phyloP scores from a whole-genome alignment of 2,329 filamentous ascomycete species.

The Epichloe coenophiala region DNA sequence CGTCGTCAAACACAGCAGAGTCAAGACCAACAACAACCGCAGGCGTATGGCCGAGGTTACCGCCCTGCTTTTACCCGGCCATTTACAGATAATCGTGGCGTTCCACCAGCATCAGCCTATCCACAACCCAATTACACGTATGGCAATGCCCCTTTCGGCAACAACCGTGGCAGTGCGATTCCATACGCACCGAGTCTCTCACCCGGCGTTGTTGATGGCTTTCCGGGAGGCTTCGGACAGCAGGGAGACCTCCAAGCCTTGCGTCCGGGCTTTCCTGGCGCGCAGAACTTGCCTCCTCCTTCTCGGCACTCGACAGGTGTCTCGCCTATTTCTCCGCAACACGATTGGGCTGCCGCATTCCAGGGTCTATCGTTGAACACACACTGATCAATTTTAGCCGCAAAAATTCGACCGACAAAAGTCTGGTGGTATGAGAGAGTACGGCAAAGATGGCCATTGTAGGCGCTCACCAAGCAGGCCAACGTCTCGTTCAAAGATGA shows the following conservation, averaged over 20 bases:
- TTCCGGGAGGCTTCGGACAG: slow-evolving; percentile 20
- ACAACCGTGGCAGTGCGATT: slow-evolving; percentile 14
- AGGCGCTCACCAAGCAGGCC: not conserved
- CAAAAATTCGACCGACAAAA: not conserved
- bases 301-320: slow-evolving; percentile 23
- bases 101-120: slow-evolving; percentile 22
- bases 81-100: slow-evolving; percentile 29
- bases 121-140: slow-evolving; percentile 24
- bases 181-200: slow-evolving; percentile 17
- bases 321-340: slow-evolving; percentile 29
- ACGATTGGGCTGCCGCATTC: slow-evolving; percentile 51
- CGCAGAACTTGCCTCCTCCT: slow-evolving; percentile 22
- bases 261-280: slow-evolving; percentile 32
- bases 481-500: not conserved
- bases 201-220: slow-evolving; percentile 17
- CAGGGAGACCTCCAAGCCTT: slow-evolving; percentile 31
- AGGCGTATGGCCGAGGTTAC: slow-evolving; percentile 28
- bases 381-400: slow-evolving; percentile 23
- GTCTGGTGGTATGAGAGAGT: not conserved
- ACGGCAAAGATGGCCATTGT: not conserved
- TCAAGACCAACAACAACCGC: slow-evolving; percentile 16
- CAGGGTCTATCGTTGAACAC: slow-evolving; percentile 62
- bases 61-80: slow-evolving; percentile 28
- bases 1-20: slow-evolving; percentile 35
- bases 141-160: slow-evolving; percentile 19